Percentiles rank a stretch among this genome's conserved stretches.
These are phyloP conservation scores for Trebouxia gelatinosa DNA, from an alignment of 163 green algal species.

Conservation along the genomic window DNA sequence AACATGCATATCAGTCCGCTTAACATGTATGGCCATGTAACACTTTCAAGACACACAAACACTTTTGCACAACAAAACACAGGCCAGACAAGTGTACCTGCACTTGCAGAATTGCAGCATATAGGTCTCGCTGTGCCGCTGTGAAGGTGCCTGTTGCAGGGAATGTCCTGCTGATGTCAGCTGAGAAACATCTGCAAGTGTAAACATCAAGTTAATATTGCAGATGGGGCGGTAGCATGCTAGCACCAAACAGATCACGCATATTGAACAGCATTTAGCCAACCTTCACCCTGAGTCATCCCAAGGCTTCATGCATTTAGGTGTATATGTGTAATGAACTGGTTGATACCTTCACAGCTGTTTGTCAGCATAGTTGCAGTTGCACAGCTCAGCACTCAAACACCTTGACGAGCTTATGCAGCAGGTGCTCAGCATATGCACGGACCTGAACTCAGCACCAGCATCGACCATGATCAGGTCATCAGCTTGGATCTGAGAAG, in stretches of 20 bases:
- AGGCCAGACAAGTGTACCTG: neutral
- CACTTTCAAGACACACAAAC: neutral
- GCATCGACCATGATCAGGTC: constrained; percentile 26
- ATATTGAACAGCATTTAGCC: too few relatives aligned
- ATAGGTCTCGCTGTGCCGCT: constrained; percentile 4
- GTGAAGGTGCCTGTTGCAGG: constrained; percentile 12
- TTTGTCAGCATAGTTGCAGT: neutral
- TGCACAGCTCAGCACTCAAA: neutral
- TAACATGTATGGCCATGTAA: neutral
- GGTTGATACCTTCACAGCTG: too few relatives aligned
- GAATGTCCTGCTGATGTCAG: constrained; percentile 28
- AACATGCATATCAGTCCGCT: neutral
- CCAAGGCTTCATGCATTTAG: neutral
- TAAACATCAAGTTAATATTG: neutral
- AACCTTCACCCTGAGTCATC: too few relatives aligned
- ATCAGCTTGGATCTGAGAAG: neutral
- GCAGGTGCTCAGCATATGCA: too few relatives aligned
- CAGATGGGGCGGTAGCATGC: neutral
- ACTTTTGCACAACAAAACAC: neutral
- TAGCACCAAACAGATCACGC: too few relatives aligned
- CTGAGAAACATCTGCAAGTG: constrained; percentile 20
- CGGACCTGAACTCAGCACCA: constrained; percentile 24
- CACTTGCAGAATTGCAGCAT: constrained; percentile 3
- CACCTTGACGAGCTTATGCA: neutral
- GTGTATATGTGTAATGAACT: neutral